These are phyloP conservation scores for Didymella arachidicola DNA, from an alignment of 2,329 filamentous ascomycete genomes.

Conservation along the genomic window DNA sequence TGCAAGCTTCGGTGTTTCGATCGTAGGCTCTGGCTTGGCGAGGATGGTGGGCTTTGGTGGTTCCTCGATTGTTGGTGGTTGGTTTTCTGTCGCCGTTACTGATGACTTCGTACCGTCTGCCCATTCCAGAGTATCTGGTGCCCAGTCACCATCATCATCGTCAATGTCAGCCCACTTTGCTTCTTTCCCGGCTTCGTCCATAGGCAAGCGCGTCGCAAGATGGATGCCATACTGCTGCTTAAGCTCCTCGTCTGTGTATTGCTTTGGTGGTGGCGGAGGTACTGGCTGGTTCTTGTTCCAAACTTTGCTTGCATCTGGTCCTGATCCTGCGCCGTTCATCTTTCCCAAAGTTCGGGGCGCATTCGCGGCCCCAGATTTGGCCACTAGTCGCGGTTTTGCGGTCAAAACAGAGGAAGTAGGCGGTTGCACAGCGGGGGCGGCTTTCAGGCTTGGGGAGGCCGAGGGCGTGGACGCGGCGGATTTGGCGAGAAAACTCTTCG, in stretches of 20 bases:
- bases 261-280: slow-evolving; percentile 75
- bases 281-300: slow-evolving; percentile 91
- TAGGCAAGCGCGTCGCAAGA: slow-evolving; percentile 78
- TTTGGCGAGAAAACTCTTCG: slow-evolving; percentile 85
- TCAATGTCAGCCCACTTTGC: slow-evolving; percentile 91
- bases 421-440: slow-evolving; percentile 48
- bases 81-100: slow-evolving; percentile 64
- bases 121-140: slow-evolving; percentile 85
- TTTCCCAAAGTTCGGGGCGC: slow-evolving; percentile 61
- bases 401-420: slow-evolving; percentile 57
- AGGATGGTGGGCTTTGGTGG: slow-evolving; percentile 28
- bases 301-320: slow-evolving; percentile 76
- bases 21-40: slow-evolving; percentile 31
- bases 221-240: slow-evolving; percentile 86
- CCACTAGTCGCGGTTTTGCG: slow-evolving; percentile 75
- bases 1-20: slow-evolving; percentile 52
- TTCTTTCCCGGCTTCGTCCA: slow-evolving; percentile 75
- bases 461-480: slow-evolving; percentile 62
- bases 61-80: slow-evolving; percentile 39
- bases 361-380: slow-evolving; percentile 72
- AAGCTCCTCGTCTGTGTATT: slow-evolving; percentile 85
- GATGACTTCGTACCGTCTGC: slow-evolving; percentile 86
- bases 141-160: slow-evolving; percentile 88
- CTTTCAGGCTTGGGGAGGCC: slow-evolving; percentile 64
- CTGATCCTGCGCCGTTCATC: slow-evolving; percentile 65